These are phyloP conservation scores for Pleurozium schreberi DNA, from an alignment of 225 moss, liverwort and hornwort species.

Conservation along the genomic window DNA sequence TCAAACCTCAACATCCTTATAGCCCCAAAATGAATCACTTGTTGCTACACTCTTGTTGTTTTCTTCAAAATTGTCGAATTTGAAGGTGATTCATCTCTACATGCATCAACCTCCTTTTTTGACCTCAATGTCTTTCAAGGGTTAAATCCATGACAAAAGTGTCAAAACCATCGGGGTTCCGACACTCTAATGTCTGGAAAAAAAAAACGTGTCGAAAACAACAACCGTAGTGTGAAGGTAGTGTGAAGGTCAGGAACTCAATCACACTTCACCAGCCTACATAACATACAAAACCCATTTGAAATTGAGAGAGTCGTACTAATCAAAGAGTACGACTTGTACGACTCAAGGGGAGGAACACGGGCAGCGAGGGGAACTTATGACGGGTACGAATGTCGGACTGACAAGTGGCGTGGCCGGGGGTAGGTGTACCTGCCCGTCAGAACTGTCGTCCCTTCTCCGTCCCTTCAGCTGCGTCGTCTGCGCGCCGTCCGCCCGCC, in stretches of 20 bases:
- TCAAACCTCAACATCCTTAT: rapidly evolving
- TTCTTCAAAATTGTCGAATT: background rate
- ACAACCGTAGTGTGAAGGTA: no score
- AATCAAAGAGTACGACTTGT: no score
- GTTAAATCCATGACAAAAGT: no score
- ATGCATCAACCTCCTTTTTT: background rate
- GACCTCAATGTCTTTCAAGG: rapidly evolving
- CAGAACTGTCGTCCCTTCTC: background rate
- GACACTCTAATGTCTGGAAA: background rate
- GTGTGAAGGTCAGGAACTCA: background rate
- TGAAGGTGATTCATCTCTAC: background rate
- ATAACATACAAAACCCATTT: background rate
- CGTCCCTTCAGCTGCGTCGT: background rate
- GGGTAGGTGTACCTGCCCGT: constrained; percentile 5
- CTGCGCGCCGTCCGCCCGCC: background rate
- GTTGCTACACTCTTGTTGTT: no score
- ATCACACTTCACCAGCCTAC: background rate
- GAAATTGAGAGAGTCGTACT: no score
- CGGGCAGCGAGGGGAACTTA: background rate
- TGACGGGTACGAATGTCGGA: background rate
- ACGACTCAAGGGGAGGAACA: background rate
- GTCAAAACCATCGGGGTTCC: background rate
- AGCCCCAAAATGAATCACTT: background rate
- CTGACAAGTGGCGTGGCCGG: background rate
- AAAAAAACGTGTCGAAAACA: background rate